A percentile compares a stretch with the other conserved stretches of the same genome.
These are phyloP conservation scores for Claviceps digitariae DNA, from an alignment of 2,329 filamentous ascomycete genomes.

Conservation along the genomic window DNA sequence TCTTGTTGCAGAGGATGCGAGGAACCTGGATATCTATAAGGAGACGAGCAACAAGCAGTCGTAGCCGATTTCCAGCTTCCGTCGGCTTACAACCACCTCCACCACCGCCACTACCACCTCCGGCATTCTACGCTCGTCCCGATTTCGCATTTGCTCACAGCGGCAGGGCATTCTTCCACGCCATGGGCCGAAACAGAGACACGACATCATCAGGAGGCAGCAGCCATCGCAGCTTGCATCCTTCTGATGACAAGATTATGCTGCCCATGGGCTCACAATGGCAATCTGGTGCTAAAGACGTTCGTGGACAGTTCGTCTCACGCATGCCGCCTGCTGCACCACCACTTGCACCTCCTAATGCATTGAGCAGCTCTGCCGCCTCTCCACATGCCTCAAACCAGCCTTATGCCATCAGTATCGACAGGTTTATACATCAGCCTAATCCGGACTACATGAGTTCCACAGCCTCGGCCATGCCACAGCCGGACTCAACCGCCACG, in stretches of 20 bases:
- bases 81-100: background rate
- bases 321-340: conserved; percentile 29
- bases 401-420: conserved; percentile 15
- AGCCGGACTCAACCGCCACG: conserved; percentile 13
- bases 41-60: background rate
- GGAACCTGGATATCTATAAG: background rate
- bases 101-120: background rate
- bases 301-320: conserved; percentile 19
- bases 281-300: conserved; percentile 10
- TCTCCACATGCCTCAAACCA: conserved; percentile 28
- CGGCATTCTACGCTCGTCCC: conserved; percentile 8
- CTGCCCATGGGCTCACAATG: background rate
- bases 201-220: background rate
- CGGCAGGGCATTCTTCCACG: background rate
- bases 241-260: background rate
- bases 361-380: conserved; percentile 22
- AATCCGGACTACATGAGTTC: conserved; percentile 35
- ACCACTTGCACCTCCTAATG: conserved; percentile 34
- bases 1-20: conserved; percentile 14
- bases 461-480: conserved; percentile 15
- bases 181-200: conserved; percentile 1
- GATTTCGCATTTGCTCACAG: conserved; percentile 13
- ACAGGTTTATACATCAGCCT: conserved; percentile 32
- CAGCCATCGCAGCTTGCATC: background rate
- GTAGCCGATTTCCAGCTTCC: conserved; percentile 7